Evolutionary conservation across 2,329 filamentous ascomycete genomes (phyloP).

Genomic region (Ophiosphaerella narmari): DNA sequence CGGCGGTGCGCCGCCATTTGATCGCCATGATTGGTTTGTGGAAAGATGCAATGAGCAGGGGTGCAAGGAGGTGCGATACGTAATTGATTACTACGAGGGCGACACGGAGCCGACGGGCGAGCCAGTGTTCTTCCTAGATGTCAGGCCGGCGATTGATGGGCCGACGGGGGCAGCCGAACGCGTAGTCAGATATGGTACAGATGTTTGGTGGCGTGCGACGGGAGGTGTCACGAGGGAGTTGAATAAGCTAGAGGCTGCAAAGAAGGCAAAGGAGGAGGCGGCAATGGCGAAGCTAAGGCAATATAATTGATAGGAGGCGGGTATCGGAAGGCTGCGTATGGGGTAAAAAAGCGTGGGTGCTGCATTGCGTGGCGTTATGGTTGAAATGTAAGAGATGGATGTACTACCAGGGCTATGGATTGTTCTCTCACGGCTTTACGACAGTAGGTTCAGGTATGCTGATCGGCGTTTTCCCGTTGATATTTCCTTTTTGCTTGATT

Average conservation of each 20-base stretch:
- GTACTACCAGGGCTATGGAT: not conserved
- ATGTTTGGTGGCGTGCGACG: conserved; percentile 90
- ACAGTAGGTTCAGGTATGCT: too few relatives aligned
- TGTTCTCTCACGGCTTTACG: too few relatives aligned
- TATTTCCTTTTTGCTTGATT: not conserved
- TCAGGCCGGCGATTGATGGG: conserved; percentile 83
- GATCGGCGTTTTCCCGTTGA: not conserved
- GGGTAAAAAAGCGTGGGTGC: not conserved
- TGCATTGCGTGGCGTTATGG: conserved; percentile 12
- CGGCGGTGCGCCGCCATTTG: conserved; percentile 83
- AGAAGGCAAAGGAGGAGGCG: conserved; percentile 36
- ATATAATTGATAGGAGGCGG: conserved; percentile 25
- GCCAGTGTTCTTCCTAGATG: conserved; percentile 94
- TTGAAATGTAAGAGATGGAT: conserved; percentile 1
- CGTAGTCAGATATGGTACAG: conserved; percentile 84
- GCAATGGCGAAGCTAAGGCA: conserved; percentile 22
- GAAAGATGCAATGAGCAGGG: conserved; percentile 70
- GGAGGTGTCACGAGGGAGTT: conserved; percentile 68
- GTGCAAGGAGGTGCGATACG: conserved; percentile 81
- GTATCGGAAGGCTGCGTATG: not conserved
- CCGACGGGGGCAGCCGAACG: conserved; percentile 81
- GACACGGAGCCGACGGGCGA: conserved; percentile 82
- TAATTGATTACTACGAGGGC: conserved; percentile 95
- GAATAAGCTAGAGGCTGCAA: conserved; percentile 35
- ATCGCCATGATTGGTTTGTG: conserved; percentile 97